Base-by-base conservation (phyloP, 2,329 filamentous ascomycete genomes). In the Lasiodiplodia hormozganensis region DNA sequence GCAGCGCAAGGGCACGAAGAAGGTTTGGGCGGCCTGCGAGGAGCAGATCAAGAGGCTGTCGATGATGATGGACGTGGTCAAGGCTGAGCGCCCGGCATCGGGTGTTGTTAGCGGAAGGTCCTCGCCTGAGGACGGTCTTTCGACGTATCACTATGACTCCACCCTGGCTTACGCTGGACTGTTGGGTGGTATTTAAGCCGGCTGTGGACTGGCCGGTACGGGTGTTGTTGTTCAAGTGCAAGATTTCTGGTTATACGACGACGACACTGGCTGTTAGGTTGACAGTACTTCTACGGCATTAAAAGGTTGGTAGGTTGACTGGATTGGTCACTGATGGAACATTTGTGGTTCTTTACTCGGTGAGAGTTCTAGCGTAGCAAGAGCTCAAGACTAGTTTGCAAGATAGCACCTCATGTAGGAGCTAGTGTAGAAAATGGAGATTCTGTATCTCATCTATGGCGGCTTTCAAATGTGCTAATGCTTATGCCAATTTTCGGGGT, bases 1-100 rank as follows among this genome's bases (percentile, higher is more conserved):
- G 21, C 34, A 43, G 21, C 49, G 16, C 11, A 56, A 40, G n/a
- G 56, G 28, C 16, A 58, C 18, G 65, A 25, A 18, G 65, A 34
- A 25, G 54, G 23, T 14, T 25, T 60, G 56, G 56, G 25, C 7
- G 6, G 49, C 21, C 18, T 57, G 54, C 16, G 54, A 67, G 53
- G 65, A 58, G n/a, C 60, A 64, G 21, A n/a, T 64, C 16, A 23
- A 34, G 47, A 52, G 47, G 47, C 5, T 64, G 43, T 47, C 18
- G 4, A 31, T 18, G 7, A 18, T 64, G 47, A 47, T 56, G 62
- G 62, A 36, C 3, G 0, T 21, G 31, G 18, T 21, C 31, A 18
- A 21, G 34, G 18, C 21, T 18, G 54, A 38, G 54, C 21, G 34
- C 18, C 43, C n/a, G n/a, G 18, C 3, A 21, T 10, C 18, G 43